Evolutionary conservation across 306 rosid species (phyloP).

Genomic region (Crataegus laevigata): DNA sequence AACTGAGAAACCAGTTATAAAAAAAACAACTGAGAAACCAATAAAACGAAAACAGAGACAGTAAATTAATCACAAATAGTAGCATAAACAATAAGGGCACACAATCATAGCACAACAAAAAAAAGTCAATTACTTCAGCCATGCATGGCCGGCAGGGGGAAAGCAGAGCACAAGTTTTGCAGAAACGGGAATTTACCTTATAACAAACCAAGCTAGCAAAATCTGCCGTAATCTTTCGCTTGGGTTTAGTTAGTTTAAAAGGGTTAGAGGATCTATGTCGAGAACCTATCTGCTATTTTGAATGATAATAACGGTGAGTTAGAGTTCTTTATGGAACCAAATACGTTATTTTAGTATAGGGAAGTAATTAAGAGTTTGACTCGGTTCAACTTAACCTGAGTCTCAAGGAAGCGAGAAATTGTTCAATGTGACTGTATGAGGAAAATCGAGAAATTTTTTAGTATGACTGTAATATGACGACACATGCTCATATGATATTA

Average conservation of each 20-base stretch:
- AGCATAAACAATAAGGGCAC: too few relatives aligned
- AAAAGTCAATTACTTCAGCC: neutral
- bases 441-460: too few relatives aligned
- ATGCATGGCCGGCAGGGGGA: neutral
- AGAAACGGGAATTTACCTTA: neutral
- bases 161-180: neutral
- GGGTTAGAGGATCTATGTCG: neutral
- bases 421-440: accelerated
- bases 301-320: neutral
- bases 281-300: too few relatives aligned
- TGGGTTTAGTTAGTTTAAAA: neutral
- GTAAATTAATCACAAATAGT: neutral
- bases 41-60: neutral
- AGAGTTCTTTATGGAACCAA: neutral
- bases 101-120: neutral
- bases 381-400: neutral
- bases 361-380: neutral
- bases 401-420: neutral
- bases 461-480: too few relatives aligned
- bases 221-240: neutral
- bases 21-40: neutral
- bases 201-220: neutral
- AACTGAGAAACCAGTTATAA: neutral
- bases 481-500: too few relatives aligned
- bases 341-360: neutral